Percentiles rank a stretch among this genome's conserved stretches.
These are phyloP conservation scores for Hemileccinum impolitum DNA, from an alignment of 768 basidiomycete genomes.

Conservation along the genomic window DNA sequence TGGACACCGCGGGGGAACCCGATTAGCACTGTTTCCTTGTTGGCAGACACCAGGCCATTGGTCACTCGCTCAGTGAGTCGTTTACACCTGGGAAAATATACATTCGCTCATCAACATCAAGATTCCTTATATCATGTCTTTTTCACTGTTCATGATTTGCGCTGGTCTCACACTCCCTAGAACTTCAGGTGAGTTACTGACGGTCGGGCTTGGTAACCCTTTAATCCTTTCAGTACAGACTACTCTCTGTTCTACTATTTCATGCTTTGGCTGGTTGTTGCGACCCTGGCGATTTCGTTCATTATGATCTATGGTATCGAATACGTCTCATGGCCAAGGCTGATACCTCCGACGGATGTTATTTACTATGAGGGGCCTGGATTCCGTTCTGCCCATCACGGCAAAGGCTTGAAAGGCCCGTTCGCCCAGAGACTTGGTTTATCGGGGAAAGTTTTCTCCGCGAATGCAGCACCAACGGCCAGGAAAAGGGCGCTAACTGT, in stretches of 20 bases:
- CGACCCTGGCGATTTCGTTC: conserved; percentile 60
- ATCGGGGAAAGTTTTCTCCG: conserved; percentile 37
- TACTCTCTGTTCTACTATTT: conserved; percentile 85
- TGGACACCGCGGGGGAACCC: conserved; percentile 85
- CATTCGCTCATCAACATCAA: conserved; percentile 31
- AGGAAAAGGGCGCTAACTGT: conserved; percentile 35
- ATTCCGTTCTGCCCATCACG: conserved; percentile 70
- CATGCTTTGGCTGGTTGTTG: conserved; percentile 70
- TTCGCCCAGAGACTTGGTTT: conserved; percentile 32
- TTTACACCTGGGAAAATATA: neutral
- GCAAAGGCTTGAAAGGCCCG: conserved; percentile 61
- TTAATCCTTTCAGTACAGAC: conserved; percentile 42
- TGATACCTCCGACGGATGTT: conserved; percentile 73
- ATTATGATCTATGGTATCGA: conserved; percentile 86
- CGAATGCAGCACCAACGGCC: conserved; percentile 35
- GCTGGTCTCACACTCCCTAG: conserved; percentile 85
- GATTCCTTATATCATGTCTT: conserved; percentile 81
- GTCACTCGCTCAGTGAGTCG: conserved; percentile 73
- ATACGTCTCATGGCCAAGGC: conserved; percentile 92
- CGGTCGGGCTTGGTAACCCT: neutral
- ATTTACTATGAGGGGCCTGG: conserved; percentile 91
- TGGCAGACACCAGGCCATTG: conserved; percentile 79
- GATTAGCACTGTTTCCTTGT: conserved; percentile 62
- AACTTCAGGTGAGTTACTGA: conserved; percentile 64
- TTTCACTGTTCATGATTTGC: conserved; percentile 85